Evolutionary conservation across 257 asterid species (phyloP).

Genomic region (Solanum chmielewskii): DNA sequence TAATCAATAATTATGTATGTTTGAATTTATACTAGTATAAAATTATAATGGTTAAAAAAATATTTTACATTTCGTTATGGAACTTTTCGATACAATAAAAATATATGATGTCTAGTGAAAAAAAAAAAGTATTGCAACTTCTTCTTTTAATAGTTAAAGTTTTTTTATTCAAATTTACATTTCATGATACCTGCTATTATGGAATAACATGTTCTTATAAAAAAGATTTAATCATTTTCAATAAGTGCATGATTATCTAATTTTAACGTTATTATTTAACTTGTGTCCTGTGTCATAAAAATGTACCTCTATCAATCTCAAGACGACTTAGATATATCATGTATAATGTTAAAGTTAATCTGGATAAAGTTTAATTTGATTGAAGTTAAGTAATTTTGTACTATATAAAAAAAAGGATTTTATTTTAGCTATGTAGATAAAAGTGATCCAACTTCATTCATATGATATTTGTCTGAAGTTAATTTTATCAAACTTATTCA

Average conservation of each 20-base stretch:
- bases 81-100: no score
- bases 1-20: no score
- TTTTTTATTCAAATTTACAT: no score
- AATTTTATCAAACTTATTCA: background rate
- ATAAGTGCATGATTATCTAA: rapidly evolving
- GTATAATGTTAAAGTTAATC: background rate
- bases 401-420: rapidly evolving
- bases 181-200: no score
- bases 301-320: background rate
- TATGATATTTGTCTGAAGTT: background rate
- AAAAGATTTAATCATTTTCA: background rate
- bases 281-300: background rate
- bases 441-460: background rate
- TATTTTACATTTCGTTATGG: no score
- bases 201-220: rapidly evolving
- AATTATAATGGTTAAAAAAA: no score
- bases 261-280: background rate
- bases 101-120: background rate
- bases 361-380: background rate
- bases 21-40: no score
- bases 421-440: no score
- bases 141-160: background rate
- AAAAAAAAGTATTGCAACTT: background rate
- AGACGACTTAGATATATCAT: background rate
- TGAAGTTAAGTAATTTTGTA: background rate